These are phyloP conservation scores for Priceomyces medius DNA, from an alignment of 805 yeast species.

Conservation along the genomic window DNA sequence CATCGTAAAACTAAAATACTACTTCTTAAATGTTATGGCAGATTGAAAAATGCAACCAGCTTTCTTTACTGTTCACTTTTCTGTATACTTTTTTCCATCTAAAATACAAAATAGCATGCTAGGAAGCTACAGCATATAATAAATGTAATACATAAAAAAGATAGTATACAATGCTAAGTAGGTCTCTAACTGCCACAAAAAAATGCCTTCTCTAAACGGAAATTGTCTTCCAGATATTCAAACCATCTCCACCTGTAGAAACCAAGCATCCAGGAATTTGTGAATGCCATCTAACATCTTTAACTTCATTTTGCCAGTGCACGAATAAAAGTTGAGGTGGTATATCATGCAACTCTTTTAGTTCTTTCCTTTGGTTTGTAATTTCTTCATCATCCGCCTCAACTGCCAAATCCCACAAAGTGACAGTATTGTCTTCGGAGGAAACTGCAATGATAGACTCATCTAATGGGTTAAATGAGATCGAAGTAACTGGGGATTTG, in stretches of 20 bases:
- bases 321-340: conserved; percentile 96
- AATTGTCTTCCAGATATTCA: conserved; percentile 94
- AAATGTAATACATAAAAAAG: not conserved
- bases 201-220: conserved; percentile 56
- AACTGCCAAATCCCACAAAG: conserved; percentile 96
- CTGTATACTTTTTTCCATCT: no score
- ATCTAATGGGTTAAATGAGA: conserved; percentile 91
- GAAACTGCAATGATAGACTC: conserved; percentile 95
- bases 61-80: no score
- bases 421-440: conserved; percentile 94
- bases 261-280: conserved; percentile 96
- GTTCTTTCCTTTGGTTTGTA: conserved; percentile 75
- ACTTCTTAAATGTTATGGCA: no score
- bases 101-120: no score
- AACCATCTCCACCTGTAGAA: conserved; percentile 93
- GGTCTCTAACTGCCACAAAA: not conserved
- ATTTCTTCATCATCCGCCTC: conserved; percentile 99
- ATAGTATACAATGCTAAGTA: not conserved
- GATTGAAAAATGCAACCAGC: no score
- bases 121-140: no score
- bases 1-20: no score
- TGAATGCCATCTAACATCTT: conserved; percentile 96
- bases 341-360: conserved; percentile 77
- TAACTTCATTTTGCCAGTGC: conserved; percentile 97
- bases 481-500: conserved; percentile 87